phyloP scores from a whole-genome alignment of 768 basidiomycete genomes.

The Fibroporia radiculosa region DNA sequence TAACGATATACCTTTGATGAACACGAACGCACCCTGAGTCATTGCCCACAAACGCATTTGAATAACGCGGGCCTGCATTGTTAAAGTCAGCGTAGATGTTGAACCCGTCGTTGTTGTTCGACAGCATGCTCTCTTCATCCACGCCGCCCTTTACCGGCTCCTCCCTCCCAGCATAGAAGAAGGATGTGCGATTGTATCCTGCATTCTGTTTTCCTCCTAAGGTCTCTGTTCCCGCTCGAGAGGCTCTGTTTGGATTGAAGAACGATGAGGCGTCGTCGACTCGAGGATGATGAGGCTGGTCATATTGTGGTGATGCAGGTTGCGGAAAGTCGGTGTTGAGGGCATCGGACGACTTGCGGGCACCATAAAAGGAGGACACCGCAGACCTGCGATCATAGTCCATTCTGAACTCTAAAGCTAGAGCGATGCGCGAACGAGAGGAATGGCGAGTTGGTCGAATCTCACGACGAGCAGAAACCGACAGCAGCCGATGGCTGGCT shows the following conservation, averaged over 20 bases:
- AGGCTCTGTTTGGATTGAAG: constrained; percentile 33
- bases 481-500: no score
- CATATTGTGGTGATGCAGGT: constrained; percentile 15
- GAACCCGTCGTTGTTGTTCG: constrained; percentile 39
- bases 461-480: no score
- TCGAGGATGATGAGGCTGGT: constrained; percentile 31
- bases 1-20: neutral
- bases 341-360: constrained; percentile 54
- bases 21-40: constrained; percentile 31
- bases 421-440: no score
- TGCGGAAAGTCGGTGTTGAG: constrained; percentile 46
- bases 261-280: constrained; percentile 67
- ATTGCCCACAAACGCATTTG: constrained; percentile 46
- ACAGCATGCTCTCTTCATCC: constrained; percentile 47
- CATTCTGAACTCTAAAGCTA: no score
- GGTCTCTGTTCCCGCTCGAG: constrained; percentile 37
- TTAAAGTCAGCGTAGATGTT: constrained; percentile 89
- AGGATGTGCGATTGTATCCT: constrained; percentile 69
- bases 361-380: constrained; percentile 75
- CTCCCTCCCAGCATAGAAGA: constrained; percentile 57
- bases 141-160: constrained; percentile 75
- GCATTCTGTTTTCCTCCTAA: constrained; percentile 35
- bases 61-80: constrained; percentile 75
- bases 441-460: no score
- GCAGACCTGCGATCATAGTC: constrained; percentile 74